Evolutionary conservation across 2,329 filamentous ascomycete genomes (phyloP), one percentile per base, ranked within the genome.

Genomic region (Fusarium pilosicola): DNA sequence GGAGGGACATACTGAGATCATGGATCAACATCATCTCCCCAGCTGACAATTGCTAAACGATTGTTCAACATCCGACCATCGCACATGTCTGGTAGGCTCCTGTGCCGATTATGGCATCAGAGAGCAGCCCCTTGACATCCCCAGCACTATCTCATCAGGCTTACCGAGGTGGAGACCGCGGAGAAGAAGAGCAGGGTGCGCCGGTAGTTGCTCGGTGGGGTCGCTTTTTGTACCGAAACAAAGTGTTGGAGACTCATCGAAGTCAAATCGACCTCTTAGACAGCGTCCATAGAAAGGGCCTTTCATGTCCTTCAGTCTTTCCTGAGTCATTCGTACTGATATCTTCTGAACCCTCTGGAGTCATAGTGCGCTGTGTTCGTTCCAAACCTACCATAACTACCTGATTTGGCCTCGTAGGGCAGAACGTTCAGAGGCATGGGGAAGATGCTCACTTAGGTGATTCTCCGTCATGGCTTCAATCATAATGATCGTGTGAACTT

Each of bases 121-220:
- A 34, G 18, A 30, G 18, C 17, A n/a, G 10, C 32, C 39, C 24
- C 51, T 54, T 24, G 15, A n/a, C 49, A 28, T 36, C 42, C 28
- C 34, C n/a, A 38, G 32, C 61, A 62, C 44, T 58, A 15, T n/a
- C 44, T 59, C 34, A 56, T 36, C 51, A 39, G 45, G 54, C 51
- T 58, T 38, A 38, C 39, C 42, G 24, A 42, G 36, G 51, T 62
- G 67, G 71, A 52, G 55, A 65, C 49, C 41, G 71, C 51, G 55
- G 70, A 42, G 59, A n/a, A 38, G n/a, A 58, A 59, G 48, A 51
- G 59, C 46, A 39, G 71, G 56, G 42, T 59, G 59, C 28, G 42
- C 44, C 41, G 63, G 68, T 65, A 74, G 68, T 57, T 72, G 49
- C 42, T 45, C 20, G n/a, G 59, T 65, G 68, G 71, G 59, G 68